Evolutionary conservation across 2,329 filamentous ascomycete genomes (phyloP), one percentile per base, ranked within the genome.

Genomic region (Corynespora cassiicola): DNA sequence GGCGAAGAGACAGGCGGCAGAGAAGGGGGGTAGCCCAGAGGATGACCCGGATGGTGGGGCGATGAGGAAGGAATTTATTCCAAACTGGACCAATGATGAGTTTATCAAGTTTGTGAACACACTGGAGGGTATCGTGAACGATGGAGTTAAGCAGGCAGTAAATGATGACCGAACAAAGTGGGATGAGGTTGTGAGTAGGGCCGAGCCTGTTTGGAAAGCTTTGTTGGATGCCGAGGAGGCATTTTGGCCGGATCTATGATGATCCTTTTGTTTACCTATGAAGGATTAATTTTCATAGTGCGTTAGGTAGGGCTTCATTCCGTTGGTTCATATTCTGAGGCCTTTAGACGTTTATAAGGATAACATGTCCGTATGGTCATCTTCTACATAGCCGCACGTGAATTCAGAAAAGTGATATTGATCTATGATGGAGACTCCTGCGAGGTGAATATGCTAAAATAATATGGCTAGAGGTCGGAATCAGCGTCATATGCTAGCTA

Each of bases 31-130:
- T 30, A 25, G 24, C 3, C 53, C 47, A 31, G 39, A 49, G n/a
- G 55, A 62, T n/a, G 84, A 86, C 56, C 71, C 71, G 1, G 85
- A 87, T 58, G 83, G 83, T 0, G 84, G 85, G 0, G 84, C 83
- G 5, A 63, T 87, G 62, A 72, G 84, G 39, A 73, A 72, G 32
- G 77, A 80, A 56, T 85, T 88, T 47, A 87, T 88, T 40, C 79
- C 78, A 0, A 87, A 87, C 54, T 88, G 84, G 85, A 82, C 79
- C 28, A 81, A 78, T 46, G 50, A 61, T 2, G 80, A 82, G 53
- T 88, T 88, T 58, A 71, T 71, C 23, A 66, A 52, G 33, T 85
- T 86, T 68, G 83, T 86, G 10, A 68, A 76, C 36, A 65, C 70
- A 31, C 70, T 86, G 38, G 78, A 75, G 17, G 65, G 58, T 15